Evolutionary conservation across 2,329 filamentous ascomycete genomes (phyloP).

Genomic region (Fusarium stilboides): DNA sequence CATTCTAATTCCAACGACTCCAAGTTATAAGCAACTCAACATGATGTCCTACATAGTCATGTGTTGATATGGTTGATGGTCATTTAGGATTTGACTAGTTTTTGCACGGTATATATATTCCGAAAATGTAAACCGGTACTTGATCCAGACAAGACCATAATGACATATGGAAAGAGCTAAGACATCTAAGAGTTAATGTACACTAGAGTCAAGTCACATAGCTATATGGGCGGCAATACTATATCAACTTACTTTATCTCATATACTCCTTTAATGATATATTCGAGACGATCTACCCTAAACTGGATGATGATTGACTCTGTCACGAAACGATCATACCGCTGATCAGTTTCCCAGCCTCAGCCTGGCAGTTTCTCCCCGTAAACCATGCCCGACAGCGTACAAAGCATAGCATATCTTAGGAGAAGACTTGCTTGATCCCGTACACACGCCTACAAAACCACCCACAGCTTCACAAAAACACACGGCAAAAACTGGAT

Average conservation of each 20-base stretch:
- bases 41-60: too few relatives aligned
- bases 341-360: neutral
- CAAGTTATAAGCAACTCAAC: slow-evolving; percentile 1
- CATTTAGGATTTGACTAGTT: neutral
- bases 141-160: neutral
- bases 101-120: neutral
- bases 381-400: neutral
- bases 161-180: neutral
- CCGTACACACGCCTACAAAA: neutral
- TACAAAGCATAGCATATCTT: neutral
- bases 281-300: too few relatives aligned
- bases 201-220: neutral
- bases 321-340: neutral
- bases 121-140: neutral
- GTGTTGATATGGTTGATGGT: neutral
- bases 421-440: neutral
- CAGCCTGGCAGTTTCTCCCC: neutral
- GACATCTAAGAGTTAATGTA: neutral
- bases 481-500: neutral
- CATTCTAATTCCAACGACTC: slow-evolving; percentile 2
- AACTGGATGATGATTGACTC: too few relatives aligned
- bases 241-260: neutral
- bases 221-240: neutral
- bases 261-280: neutral
- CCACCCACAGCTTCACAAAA: neutral